Conservation (phyloP, 805 yeast species). For the Metschnikowia sp. region DNA sequence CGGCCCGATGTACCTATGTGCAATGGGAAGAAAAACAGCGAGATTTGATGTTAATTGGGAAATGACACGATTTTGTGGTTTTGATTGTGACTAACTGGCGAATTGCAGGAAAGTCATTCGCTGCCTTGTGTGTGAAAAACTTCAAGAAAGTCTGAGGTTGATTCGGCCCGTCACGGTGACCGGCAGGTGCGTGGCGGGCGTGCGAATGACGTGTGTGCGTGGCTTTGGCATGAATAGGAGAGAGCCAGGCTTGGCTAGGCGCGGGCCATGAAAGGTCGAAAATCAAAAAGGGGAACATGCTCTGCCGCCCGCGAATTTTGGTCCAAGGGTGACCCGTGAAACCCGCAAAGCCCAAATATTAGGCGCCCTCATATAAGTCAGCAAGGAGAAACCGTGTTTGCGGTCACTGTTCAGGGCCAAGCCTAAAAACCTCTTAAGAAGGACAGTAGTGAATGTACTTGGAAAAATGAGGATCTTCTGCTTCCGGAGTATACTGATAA, state of each 20-base stretch:
- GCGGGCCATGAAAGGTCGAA: background rate
- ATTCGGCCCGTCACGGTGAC: slow-evolving; percentile 1
- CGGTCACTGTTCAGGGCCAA: no score
- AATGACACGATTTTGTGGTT: background rate
- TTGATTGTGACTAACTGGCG: background rate
- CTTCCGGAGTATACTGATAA: no score
- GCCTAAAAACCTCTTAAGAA: no score
- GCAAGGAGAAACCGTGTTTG: no score
- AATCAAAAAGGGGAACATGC: background rate
- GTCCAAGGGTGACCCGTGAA: background rate
- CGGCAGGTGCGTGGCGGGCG: slow-evolving; percentile 6
- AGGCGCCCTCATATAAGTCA: no score
- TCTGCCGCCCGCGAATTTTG: background rate
- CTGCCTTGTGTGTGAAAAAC: background rate
- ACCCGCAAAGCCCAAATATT: no score
- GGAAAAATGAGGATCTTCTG: no score
- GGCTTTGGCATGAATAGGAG: slow-evolving; percentile 11
- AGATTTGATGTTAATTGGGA: background rate
- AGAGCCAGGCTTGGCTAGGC: slow-evolving; percentile 8
- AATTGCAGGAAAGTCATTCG: background rate
- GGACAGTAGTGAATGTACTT: no score
- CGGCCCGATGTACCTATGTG: background rate
- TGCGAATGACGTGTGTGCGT: slow-evolving; percentile 7
- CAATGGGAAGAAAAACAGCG: background rate
- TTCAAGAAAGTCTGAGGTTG: background rate